phyloP scores from a whole-genome alignment of 2,329 filamentous ascomycete species.

The Talaromyces piceae region DNA sequence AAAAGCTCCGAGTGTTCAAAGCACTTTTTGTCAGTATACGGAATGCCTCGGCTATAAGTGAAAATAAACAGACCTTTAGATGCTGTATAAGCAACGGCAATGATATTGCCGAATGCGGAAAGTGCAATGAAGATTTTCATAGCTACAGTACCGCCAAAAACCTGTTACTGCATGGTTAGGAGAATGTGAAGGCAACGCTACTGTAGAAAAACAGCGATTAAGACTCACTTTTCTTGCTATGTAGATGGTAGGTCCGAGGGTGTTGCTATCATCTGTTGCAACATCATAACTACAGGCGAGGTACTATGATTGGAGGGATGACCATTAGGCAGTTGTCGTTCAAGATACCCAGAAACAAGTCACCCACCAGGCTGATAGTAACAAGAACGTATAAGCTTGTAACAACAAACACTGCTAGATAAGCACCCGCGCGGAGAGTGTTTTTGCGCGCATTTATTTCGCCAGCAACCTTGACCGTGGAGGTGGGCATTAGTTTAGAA shows the following conservation, averaged over 20 bases:
- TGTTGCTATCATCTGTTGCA: neutral
- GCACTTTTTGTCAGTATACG: no score
- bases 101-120: neutral
- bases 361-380: neutral
- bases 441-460: neutral
- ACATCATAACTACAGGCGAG: neutral
- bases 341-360: neutral
- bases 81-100: neutral
- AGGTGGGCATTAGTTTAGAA: neutral
- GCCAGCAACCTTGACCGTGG: neutral
- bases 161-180: neutral
- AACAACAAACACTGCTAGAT: neutral
- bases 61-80: neutral
- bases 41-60: no score
- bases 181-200: neutral
- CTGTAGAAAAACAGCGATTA: neutral
- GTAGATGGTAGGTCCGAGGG: neutral
- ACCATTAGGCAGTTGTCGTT: neutral
- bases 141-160: neutral
- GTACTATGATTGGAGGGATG: neutral
- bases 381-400: neutral
- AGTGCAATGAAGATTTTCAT: conserved; percentile 1
- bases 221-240: neutral
- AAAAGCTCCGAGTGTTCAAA: no score
- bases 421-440: neutral